Evolutionary conservation across 257 asterid genomes (phyloP), one percentile per base, ranked within the genome.

Genomic region (Fraxinus americana): DNA sequence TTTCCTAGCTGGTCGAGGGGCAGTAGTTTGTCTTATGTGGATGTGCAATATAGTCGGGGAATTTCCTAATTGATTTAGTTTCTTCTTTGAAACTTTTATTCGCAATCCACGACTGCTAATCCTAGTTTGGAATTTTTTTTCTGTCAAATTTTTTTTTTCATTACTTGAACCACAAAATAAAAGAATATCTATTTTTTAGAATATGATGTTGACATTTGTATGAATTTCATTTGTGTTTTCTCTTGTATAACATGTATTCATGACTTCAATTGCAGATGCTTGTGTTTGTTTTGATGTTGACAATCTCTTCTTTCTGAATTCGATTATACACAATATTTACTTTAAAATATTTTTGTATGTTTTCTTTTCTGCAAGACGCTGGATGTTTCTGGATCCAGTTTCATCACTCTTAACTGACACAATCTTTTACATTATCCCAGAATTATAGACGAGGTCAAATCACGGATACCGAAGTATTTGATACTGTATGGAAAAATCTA

Each of bases 401-500:
- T 73, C 54, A 34, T 35, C 30, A 14, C 48, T 2, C 25, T 36
- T 36, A 32, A 8, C 63, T 77, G 57, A 50, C 74, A 54, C 65
- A 17, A 63, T 66, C 34, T 3, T 65, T 75, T 43, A 27, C 72
- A 66, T 75, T 76, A 50, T 73, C 78, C 83, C 97, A 95, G 99
- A 71, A 81, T 70, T 88, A 84, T 74, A 23, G 27, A 73, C 87
- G 75, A 72, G 97, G 93, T 69, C 75, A 85, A 82, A 73, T 88
- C 67, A 67, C 86, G 54, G 89, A 88, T 6, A 75, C 39, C 69
- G 78, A 89, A 84, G 73, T 83, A 48, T 32, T 89, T 39, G 90
- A 93, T 74, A 72, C 82, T 54, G 68, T 87, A 65, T 83, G 90
- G 92, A 90, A 85, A 82, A 79, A 86, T 76, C 79, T 94, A 38